A percentile compares a stretch with the other conserved stretches of the same genome.
Evolutionary conservation across 129 eudicot genomes (phyloP).

Genomic region (Artemisia tridentata): DNA sequence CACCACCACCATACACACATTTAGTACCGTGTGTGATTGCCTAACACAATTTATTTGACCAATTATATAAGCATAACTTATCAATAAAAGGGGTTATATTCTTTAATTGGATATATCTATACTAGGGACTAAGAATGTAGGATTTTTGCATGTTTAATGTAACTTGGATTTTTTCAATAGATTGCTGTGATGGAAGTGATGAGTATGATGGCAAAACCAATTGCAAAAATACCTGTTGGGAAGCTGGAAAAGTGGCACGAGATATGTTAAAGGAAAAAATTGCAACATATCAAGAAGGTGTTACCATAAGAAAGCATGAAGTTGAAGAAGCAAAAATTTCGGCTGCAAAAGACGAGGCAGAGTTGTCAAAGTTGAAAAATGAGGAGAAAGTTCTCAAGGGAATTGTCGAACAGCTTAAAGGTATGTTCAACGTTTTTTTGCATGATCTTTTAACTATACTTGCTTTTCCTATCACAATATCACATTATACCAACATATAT

Average conservation of each 20-base stretch:
- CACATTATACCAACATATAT: constrained; percentile 10
- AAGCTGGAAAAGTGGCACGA: constrained; percentile 88
- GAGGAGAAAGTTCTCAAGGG: constrained; percentile 84
- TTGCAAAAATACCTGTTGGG: constrained; percentile 95
- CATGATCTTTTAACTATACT: neutral
- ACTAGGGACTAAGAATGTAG: too few species aligned
- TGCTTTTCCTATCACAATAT: neutral
- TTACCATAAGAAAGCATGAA: constrained; percentile 55
- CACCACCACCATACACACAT: neutral
- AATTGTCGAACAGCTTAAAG: constrained; percentile 77
- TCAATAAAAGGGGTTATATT: too few species aligned
- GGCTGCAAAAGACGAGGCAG: constrained; percentile 66
- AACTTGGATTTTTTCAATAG: constrained; percentile 39
- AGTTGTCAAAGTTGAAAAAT: constrained; percentile 58
- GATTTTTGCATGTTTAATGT: constrained; percentile 7
- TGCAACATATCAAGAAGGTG: constrained; percentile 60
- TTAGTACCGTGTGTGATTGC: too few species aligned
- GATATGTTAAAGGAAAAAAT: constrained; percentile 73
- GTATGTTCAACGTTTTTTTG: constrained; percentile 33
- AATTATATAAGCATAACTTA: too few species aligned
- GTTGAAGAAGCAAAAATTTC: constrained; percentile 62
- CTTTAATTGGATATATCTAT: too few species aligned
- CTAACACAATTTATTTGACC: too few species aligned
- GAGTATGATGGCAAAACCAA: constrained; percentile 81
- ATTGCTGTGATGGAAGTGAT: constrained; percentile 99